Evolutionary conservation across 2,329 filamentous ascomycete species (phyloP), one percentile per base, ranked within the genome.

Genomic region (Sporothrix inflata): DNA sequence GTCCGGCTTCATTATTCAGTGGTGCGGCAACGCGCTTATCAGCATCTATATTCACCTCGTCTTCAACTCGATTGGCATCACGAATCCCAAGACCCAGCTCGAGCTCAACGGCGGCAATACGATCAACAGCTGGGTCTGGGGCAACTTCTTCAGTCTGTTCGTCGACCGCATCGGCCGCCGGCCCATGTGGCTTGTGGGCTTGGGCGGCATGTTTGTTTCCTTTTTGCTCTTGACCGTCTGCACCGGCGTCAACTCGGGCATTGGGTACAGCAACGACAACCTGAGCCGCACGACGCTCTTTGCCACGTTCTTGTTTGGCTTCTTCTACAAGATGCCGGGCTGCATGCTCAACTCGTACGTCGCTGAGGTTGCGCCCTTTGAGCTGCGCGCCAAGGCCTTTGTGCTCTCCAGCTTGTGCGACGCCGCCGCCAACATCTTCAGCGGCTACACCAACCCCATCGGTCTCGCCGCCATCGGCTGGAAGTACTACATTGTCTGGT

Each of bases 321-420:
- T 70, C 12, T 80, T 82, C 69, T 82, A 82, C 75, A 82, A 82
- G 73, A 78, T 82, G 27, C 79, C 79, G 14, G 80, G 78, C 78
- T 80, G 80, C 71, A 77, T 77, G 6, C 73, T 80, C 3, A 77
- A 71, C 61, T 72, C 73, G 5, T 75, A 75, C 27, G 63, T 74
- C 14, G 68, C 71, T 47, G 74, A 75, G 65, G 65, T 75, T 3
- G 69, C 71, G 40, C 74, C 74, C 19, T 74, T 53, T 21, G 65
- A 70, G 24, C 70, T 74, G 61, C 74, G 74, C 19, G 69, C 74
- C 60, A 75, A 75, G 61, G 74, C 71, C 7, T 73, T 71, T 27
- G 71, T 73, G 47, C 67, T 75, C 63, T 70, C 51, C 4, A 66
- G 70, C 51, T 38, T 73, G 24, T 61, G 65, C 53, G 71, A 71